Base-by-base conservation (phyloP, 1,139 yeast genomes). In the Pichia sp. region DNA sequence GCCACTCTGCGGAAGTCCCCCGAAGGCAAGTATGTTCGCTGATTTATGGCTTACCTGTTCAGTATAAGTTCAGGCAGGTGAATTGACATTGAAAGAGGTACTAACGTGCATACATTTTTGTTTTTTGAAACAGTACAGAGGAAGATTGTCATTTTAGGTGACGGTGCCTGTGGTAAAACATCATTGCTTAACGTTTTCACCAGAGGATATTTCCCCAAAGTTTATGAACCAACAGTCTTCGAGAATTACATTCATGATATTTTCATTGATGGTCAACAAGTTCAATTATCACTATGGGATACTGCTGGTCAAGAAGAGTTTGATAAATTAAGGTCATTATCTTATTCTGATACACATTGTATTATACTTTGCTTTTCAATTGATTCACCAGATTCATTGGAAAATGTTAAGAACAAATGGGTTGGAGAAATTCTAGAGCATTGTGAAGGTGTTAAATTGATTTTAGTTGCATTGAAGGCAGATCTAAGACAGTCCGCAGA, bases 281-380 rank as follows among this genome's bases (percentile, higher is more conserved):
- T 91, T 54, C 95, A 89, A 58, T 68, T 91, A 48, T 86, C 96
- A 22, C 69, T 91, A 43, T 91, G 98, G 98, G 98, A 91, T 60
- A 91, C 98, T 5, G 98, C 98, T 4, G 98, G 98, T 6, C 98
- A 91, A 68, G 98, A 91, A 66, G 98, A 91, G 66, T 91, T 89
- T 58, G 98, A 91, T 61, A 72, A 96, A 48, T 70, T 89, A 58
- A 75, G 97, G 59, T 84, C 95, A 2, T 69, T 89, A 50, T 82
- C 94, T 32, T 91, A 91, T 62, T 80, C 93, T 18, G 98, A 91
- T 60, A 91, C 98, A 5, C 96, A 91, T 63, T 86, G 96, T 54
- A 89, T 91, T 54, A 89, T 91, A 93, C 74, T 91, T 45, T 91
- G 98, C 67, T 91, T 91, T 61, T 79, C 94, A 28, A 89, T 91